A percentile compares a stretch with the other conserved stretches of the same genome.
Evolutionary conservation across 2,329 filamentous ascomycete species (phyloP).

Genomic region (Aspergillus pseudonomiae): DNA sequence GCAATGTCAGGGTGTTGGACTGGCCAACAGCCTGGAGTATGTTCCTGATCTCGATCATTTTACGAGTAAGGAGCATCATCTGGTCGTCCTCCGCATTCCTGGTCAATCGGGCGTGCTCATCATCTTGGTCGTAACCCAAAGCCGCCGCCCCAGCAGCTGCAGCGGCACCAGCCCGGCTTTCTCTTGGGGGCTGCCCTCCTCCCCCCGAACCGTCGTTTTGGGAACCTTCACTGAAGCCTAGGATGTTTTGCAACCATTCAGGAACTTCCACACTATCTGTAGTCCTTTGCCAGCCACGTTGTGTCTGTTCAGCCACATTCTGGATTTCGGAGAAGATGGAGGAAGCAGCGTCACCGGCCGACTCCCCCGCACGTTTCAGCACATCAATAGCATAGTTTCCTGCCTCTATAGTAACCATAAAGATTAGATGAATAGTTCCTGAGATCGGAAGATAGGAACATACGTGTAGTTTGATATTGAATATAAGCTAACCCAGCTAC

Average conservation of each 20-base stretch:
- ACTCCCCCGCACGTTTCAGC: slow-evolving; percentile 72
- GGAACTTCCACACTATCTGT: slow-evolving; percentile 73
- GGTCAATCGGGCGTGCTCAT: slow-evolving; percentile 62
- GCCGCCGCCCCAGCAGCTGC: slow-evolving; percentile 72
- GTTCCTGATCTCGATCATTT: slow-evolving; percentile 98
- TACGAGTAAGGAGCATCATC: slow-evolving; percentile 99
- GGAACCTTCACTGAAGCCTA: slow-evolving; percentile 64
- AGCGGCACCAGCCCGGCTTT: slow-evolving; percentile 56
- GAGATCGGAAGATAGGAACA: slow-evolving; percentile 38
- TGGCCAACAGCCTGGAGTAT: slow-evolving; percentile 91
- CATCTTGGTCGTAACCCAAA: slow-evolving; percentile 72
- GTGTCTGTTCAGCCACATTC: slow-evolving; percentile 77
- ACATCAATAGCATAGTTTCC: slow-evolving; percentile 78
- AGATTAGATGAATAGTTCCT: slow-evolving; percentile 12
- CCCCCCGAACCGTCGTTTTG: slow-evolving; percentile 48
- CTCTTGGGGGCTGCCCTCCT: slow-evolving; percentile 54
- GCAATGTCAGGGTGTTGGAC: slow-evolving; percentile 82
- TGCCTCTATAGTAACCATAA: slow-evolving; percentile 56
- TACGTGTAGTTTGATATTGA: slow-evolving; percentile 92
- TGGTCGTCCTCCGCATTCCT: slow-evolving; percentile 87
- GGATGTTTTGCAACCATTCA: slow-evolving; percentile 78
- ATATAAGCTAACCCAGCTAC: slow-evolving; percentile 88
- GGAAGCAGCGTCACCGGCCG: slow-evolving; percentile 69
- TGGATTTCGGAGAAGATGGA: slow-evolving; percentile 71
- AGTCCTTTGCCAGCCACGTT: slow-evolving; percentile 78